Evolutionary conservation across 306 rosid species (phyloP).

Genomic region (Canavalia ensiformis): DNA sequence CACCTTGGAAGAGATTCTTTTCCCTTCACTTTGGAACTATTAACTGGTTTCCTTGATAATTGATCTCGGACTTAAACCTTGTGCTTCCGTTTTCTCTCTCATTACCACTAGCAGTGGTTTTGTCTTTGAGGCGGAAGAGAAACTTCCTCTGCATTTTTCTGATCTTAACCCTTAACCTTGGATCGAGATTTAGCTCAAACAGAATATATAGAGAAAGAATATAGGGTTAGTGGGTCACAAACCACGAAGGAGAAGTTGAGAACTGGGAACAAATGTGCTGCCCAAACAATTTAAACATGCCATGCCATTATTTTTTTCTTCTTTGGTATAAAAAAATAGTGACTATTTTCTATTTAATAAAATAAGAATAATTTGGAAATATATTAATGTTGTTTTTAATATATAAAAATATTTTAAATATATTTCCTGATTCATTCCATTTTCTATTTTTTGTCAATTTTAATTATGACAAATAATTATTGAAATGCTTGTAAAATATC

Average conservation of each 20-base stretch:
- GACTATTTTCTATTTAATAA: too few relatives aligned
- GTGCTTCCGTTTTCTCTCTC: background rate
- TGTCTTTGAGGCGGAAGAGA: slow-evolving; percentile 32
- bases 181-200: slow-evolving; percentile 6
- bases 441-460: too few relatives aligned
- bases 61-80: slow-evolving; percentile 16
- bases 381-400: too few relatives aligned
- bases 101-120: background rate
- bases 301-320: background rate
- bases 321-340: too few relatives aligned
- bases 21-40: slow-evolving; percentile 35
- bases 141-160: slow-evolving; percentile 51
- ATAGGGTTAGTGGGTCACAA: slow-evolving; percentile 43
- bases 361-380: too few relatives aligned
- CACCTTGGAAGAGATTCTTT: background rate
- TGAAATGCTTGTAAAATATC: too few relatives aligned
- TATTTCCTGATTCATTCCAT: too few relatives aligned
- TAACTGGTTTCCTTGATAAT: slow-evolving; percentile 23
- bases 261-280: slow-evolving; percentile 32
- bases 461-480: too few relatives aligned
- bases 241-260: slow-evolving; percentile 1
- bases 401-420: too few relatives aligned
- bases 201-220: background rate
- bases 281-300: background rate
- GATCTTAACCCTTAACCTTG: slow-evolving; percentile 39